Base-by-base conservation (phyloP, 176 grass and related monocot genomes). In the Avena insularis region DNA sequence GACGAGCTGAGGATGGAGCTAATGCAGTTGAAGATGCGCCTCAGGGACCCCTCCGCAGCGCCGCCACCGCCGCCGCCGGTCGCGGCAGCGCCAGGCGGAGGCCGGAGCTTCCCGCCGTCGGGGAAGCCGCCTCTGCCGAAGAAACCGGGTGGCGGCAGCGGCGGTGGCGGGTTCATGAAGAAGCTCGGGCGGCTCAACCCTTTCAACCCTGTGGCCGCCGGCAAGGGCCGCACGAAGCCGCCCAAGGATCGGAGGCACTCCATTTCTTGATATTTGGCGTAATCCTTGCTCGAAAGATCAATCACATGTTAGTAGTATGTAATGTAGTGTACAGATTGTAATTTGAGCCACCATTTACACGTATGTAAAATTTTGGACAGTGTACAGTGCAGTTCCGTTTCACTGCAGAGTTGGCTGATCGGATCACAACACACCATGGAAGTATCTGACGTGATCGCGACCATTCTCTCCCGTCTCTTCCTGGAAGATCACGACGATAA, bases 231-330 rank as follows among this genome's bases (percentile, higher is more conserved):
- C 33, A 47, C 89, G 11, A 82, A 87, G 78, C 90, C 89, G 35
- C 80, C 85, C 17, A 99, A 99, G 87, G 87, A 96, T 54, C 81
- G 97, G 45, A 99, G 97, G 84, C 91, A 93, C 89, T 99, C 97
- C 14, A 93, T 97, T 49, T 97, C 95, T 89, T 97, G 86, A 97
- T 21, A 1, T 2, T 8, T 50, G 8, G 4, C 6, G 25, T n/a
- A 67, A 38, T 25, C 40, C 40, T 43, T 43, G 40, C 40, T 43
- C 6, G 40, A 43, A 8, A 8, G 40, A 43, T 43, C 40, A 43
- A 43, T 43, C 40, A 20, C 7, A 59, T 21, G 14, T 14, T 29
- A 31, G 74, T 78, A 62, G 61, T 6, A 59, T 9, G 27, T 60
- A 71, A 48, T 48, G 17, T 48, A 72, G 20, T 50, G 74, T 77